Evolutionary conservation across 768 basidiomycete genomes (phyloP).

Genomic region (Pisolithus sp.): DNA sequence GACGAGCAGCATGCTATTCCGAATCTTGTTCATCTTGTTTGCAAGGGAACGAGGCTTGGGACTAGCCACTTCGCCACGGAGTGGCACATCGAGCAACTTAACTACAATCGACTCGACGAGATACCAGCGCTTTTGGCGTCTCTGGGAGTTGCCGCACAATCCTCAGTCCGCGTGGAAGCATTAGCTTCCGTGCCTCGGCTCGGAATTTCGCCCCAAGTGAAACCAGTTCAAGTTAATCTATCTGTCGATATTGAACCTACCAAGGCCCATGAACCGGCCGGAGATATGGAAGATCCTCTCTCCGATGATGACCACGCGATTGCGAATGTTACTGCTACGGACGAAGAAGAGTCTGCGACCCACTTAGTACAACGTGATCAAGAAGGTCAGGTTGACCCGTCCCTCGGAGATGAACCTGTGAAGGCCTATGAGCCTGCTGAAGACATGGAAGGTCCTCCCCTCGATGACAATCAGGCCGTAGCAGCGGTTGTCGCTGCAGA

Average conservation of each 20-base stretch:
- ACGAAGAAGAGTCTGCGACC: slow-evolving; percentile 14
- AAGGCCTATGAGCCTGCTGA: too few relatives aligned
- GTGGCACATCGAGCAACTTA: slow-evolving; percentile 23
- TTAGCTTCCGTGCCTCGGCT: slow-evolving; percentile 13
- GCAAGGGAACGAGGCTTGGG: slow-evolving; percentile 3
- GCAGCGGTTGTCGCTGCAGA: slow-evolving; percentile 3
- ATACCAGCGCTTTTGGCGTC: slow-evolving; percentile 24
- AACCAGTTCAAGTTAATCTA: neutral
- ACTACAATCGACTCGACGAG: slow-evolving; percentile 24
- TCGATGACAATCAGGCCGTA: too few relatives aligned
- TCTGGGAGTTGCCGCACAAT: slow-evolving; percentile 8
- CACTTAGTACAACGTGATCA: too few relatives aligned
- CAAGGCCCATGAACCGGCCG: too few relatives aligned
- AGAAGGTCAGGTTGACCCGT: too few relatives aligned
- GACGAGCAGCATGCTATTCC: neutral
- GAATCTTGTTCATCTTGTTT: slow-evolving; percentile 22
- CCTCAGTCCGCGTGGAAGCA: slow-evolving; percentile 11
- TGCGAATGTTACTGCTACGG: neutral
- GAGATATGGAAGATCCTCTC: too few relatives aligned
- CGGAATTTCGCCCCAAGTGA: neutral
- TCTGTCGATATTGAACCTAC: too few relatives aligned
- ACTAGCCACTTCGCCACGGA: neutral
- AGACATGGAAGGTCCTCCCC: too few relatives aligned
- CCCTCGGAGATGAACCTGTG: too few relatives aligned
- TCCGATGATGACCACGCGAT: too few relatives aligned